A percentile compares a stretch with the other conserved stretches of the same genome.
Evolutionary conservation across 139 green algal species (phyloP).

Genomic region (Chlamydomonas asymmetrica): DNA sequence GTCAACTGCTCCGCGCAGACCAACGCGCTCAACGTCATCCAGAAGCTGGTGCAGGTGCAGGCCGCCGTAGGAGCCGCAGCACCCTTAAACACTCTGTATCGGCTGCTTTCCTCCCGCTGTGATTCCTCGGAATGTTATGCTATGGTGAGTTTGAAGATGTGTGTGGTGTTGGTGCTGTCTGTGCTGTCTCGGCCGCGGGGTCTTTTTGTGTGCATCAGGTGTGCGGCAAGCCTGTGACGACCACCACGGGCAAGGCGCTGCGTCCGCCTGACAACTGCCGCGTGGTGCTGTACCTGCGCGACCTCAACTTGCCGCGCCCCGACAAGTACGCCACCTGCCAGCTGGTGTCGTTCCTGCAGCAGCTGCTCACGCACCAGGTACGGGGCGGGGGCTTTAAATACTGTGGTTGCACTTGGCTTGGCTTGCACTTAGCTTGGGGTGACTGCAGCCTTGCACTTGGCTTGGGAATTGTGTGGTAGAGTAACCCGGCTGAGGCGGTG

Average conservation of each 20-base stretch:
- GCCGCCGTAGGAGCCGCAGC: no score
- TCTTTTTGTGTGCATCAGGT: slow-evolving; percentile 42
- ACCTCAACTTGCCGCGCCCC: slow-evolving; percentile 66
- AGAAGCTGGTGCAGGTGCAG: slow-evolving; percentile 75
- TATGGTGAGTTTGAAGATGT: background rate
- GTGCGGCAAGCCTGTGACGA: slow-evolving; percentile 76
- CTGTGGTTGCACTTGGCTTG: no score
- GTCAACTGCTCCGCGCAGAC: slow-evolving; percentile 81
- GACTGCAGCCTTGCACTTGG: no score
- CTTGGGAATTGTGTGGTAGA: no score
- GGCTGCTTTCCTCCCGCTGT: no score
- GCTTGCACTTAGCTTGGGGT: no score
- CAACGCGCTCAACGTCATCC: slow-evolving; percentile 66
- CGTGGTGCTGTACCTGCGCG: slow-evolving; percentile 74
- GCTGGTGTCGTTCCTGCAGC: slow-evolving; percentile 79
- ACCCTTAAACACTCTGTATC: no score
- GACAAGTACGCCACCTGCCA: slow-evolving; percentile 83
- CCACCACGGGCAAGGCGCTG: slow-evolving; percentile 63
- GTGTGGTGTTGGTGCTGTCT: background rate
- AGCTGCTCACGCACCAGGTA: slow-evolving; percentile 76
- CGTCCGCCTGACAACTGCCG: slow-evolving; percentile 59
- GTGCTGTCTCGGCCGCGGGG: background rate
- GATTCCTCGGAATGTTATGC: no score
- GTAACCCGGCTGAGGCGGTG: no score
- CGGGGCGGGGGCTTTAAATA: background rate